Percentiles rank a stretch among this genome's conserved stretches.
These are phyloP conservation scores for Kwoniella sp. DNA, from an alignment of 768 basidiomycete species.

Conservation along the genomic window DNA sequence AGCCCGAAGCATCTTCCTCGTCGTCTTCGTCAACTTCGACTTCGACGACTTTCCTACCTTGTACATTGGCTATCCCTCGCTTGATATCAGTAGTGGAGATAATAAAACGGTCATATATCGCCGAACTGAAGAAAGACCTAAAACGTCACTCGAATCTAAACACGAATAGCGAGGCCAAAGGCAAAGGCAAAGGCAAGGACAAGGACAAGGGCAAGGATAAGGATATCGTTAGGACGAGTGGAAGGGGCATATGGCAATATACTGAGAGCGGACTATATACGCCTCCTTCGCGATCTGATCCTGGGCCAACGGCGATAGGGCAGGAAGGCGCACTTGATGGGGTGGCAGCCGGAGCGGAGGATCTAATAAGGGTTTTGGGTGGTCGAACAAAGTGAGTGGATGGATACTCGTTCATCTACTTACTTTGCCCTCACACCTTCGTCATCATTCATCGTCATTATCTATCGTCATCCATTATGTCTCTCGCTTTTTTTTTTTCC, in stretches of 20 bases:
- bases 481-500: too few species aligned
- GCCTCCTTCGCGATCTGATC: neutral
- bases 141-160: neutral
- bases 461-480: too few species aligned
- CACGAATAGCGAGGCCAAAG: conserved; percentile 12
- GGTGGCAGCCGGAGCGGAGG: conserved; percentile 9
- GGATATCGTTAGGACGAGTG: conserved; percentile 19
- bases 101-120: conserved; percentile 72
- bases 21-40: conserved; percentile 7
- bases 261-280: conserved; percentile 31
- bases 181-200: conserved; percentile 16
- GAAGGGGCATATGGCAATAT: conserved; percentile 51
- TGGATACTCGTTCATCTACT: too few species aligned
- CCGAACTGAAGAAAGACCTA: neutral
- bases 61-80: conserved; percentile 61
- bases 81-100: conserved; percentile 79
- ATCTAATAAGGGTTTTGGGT: conserved; percentile 27
- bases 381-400: conserved; percentile 39
- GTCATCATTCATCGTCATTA: too few species aligned
- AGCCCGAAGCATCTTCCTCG: conserved; percentile 7
- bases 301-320: neutral
- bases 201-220: conserved; percentile 14
- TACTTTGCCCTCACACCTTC: too few species aligned
- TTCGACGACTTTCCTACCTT: conserved; percentile 32
- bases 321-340: conserved; percentile 11